Evolutionary conservation across 2,329 filamentous ascomycete species (phyloP).

Genomic region (Colletotrichum tanaceti): DNA sequence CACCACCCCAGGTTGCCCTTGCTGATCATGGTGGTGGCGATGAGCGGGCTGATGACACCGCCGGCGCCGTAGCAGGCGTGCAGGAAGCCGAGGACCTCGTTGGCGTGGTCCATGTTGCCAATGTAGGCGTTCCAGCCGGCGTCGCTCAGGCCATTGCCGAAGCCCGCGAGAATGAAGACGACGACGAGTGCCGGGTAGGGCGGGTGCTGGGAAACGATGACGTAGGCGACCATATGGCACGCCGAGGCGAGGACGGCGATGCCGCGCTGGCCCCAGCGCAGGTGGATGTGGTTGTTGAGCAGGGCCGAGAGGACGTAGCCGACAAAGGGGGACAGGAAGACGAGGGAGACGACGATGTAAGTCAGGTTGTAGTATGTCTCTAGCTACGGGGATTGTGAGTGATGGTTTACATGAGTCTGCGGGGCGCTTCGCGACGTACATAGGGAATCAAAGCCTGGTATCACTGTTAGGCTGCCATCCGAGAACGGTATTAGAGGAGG

Average conservation of each 20-base stretch:
- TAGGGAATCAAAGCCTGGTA: conserved; percentile 62
- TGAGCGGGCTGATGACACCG: conserved; percentile 74
- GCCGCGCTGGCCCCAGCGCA: conserved; percentile 61
- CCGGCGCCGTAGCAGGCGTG: conserved; percentile 77
- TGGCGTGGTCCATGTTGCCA: conserved; percentile 76
- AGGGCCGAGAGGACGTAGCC: conserved; percentile 73
- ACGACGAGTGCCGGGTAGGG: conserved; percentile 75
- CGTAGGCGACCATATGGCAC: conserved; percentile 73
- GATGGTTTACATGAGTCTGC: conserved; percentile 45
- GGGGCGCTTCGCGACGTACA: conserved; percentile 50
- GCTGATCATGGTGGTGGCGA: conserved; percentile 77
- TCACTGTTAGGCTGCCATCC: conserved; percentile 28
- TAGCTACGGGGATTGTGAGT: conserved; percentile 36
- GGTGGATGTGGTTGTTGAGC: conserved; percentile 64
- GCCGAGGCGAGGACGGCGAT: conserved; percentile 70
- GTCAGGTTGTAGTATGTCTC: conserved; percentile 68
- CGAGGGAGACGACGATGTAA: conserved; percentile 71
- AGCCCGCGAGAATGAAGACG: conserved; percentile 73
- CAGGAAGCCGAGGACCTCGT: conserved; percentile 75
- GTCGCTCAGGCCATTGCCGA: conserved; percentile 75
- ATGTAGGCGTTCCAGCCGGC: conserved; percentile 67
- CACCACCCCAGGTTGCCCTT: conserved; percentile 73
- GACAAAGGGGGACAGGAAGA: conserved; percentile 74
- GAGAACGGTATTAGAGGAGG: background rate
- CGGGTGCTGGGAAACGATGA: conserved; percentile 72